Evolutionary conservation across 768 basidiomycete species (phyloP), one percentile per base, ranked within the genome.

Genomic region (Boletus speciosus): DNA sequence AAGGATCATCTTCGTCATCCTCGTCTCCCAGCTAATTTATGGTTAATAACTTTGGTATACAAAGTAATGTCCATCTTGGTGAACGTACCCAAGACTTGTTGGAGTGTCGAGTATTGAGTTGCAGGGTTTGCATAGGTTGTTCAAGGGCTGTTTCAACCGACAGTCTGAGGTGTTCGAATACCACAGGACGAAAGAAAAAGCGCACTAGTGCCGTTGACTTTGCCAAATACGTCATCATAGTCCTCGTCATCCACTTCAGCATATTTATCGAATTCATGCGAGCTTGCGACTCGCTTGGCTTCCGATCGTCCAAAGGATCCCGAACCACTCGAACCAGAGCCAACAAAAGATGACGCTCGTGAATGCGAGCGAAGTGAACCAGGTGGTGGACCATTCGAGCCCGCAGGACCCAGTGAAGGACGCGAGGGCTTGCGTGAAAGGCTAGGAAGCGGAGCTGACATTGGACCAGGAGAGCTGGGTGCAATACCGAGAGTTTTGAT

Each of bases 171-270:
- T 10, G 29, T 4, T 31, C 55, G 31, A 54, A 35, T 29, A 49
- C 45, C 37, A 27, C 31, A 53, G 15, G 9, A 46, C 36, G n/a
- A 48, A 35, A 12, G 52, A 57, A 25, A 15, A 1, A n/a, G 75
- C 87, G 70, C 57, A 89, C 90, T 75, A 11, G 79, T 76, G 25
- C 82, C 81, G 57, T 81, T 87, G 19, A 76, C 78, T 69, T 90
- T 91, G 55, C 83, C 93, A 70, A 98, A 96, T 10, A 98, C 85
- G 68, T 97, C 96, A 44, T 96, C 93, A 63, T 97, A 98, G 66
- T 98, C 93, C 64, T 98, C 86, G 5, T 83, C 90, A 27, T 97
- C 91, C 9, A 83, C 84, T 71, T 96, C 93, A 6, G 90, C 76
- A 69, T 96, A 97, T 67, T 93, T 93, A 21, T 81, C 81, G 58